Base-by-base conservation (phyloP, 495 filamentous ascomycete species). In the Saxophila tyrrhenica region DNA sequence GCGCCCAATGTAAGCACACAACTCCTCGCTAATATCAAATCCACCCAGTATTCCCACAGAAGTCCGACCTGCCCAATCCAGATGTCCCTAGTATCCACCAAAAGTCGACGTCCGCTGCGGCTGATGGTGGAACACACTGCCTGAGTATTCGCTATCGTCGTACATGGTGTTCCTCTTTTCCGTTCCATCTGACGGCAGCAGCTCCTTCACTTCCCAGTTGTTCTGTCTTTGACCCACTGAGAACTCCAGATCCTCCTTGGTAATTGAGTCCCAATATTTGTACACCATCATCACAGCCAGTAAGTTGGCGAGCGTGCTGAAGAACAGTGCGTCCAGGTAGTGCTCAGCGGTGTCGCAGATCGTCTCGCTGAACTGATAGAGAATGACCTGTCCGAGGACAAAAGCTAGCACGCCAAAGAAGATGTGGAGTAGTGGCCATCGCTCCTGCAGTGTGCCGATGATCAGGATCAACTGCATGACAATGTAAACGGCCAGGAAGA, bases 231-330 rank as follows among this genome's bases (percentile, higher is more conserved):
- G 86, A 49, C 92, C 91, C 35, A 99, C 92, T 48, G 86, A 92
- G 72, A 99, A 99, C 68, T 99, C 92, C 52, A 99, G 80, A 66
- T 99, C 92, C 73, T 97, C 92, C 64, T 85, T 89, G 46, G 92
- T 99, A 71, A 99, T 97, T 23, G 91, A 96, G 67, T 99, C 92
- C 92, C 92, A 99, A 75, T 94, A 97, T 89, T 99, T 99, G 77
- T 99, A 99, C 11, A 97, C 84, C 92, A 99, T 99, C 92, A 99
- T 99, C 49, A 97, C 91, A 1, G 83, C 91, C 10, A 97, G 75
- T 29, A 99, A 72, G 65, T 99, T 97, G 72, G 87, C 91, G 58
- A 90, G 83, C 0, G 90, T 94, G 15, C 89, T 86, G 65, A 99
- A 92, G 71, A 99, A 95, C 35, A 97, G 72, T 0, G 91, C 92